phyloP scores from a whole-genome alignment of 768 basidiomycete genomes.

The Leccinellum albellum region DNA sequence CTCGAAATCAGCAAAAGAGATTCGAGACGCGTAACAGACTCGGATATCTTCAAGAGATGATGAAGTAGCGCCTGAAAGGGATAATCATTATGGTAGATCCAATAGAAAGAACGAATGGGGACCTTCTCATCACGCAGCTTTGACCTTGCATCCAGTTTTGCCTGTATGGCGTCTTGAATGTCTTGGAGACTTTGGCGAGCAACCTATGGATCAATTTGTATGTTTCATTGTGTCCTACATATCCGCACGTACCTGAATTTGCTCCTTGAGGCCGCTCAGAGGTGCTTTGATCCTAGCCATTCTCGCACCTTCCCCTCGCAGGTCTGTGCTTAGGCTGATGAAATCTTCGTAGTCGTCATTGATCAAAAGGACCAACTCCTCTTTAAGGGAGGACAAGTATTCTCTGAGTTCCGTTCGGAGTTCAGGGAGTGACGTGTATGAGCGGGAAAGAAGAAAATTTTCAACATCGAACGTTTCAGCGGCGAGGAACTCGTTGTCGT shows the following conservation, averaged over 20 bases:
- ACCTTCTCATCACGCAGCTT: slow-evolving; percentile 83
- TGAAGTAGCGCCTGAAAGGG: slow-evolving; percentile 69
- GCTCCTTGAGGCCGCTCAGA: slow-evolving; percentile 53
- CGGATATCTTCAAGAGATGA: slow-evolving; percentile 87
- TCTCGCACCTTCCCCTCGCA: slow-evolving; percentile 79
- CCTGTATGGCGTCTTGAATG: slow-evolving; percentile 71
- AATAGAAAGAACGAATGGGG: not conserved
- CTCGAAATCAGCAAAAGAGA: slow-evolving; percentile 68
- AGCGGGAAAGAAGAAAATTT: slow-evolving; percentile 80
- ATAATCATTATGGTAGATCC: slow-evolving; percentile 1
- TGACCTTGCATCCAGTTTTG: slow-evolving; percentile 72
- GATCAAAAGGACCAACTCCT: slow-evolving; percentile 92
- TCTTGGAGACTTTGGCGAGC: slow-evolving; percentile 59
- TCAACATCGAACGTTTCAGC: slow-evolving; percentile 75
- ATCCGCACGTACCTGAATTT: slow-evolving; percentile 59
- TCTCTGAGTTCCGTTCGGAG: slow-evolving; percentile 83
- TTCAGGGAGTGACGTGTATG: slow-evolving; percentile 83
- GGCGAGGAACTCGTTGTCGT: slow-evolving; percentile 69
- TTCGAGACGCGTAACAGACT: slow-evolving; percentile 86
- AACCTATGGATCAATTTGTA: slow-evolving; percentile 32
- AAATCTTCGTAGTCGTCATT: slow-evolving; percentile 99
- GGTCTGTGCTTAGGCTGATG: slow-evolving; percentile 90
- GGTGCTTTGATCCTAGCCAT: slow-evolving; percentile 67
- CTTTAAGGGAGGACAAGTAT: slow-evolving; percentile 79
- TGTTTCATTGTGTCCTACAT: not conserved